A percentile compares a stretch with the other conserved stretches of the same genome.
phyloP scores from a whole-genome alignment of 2,329 filamentous ascomycete species.

The Sclerotinia borealis region DNA sequence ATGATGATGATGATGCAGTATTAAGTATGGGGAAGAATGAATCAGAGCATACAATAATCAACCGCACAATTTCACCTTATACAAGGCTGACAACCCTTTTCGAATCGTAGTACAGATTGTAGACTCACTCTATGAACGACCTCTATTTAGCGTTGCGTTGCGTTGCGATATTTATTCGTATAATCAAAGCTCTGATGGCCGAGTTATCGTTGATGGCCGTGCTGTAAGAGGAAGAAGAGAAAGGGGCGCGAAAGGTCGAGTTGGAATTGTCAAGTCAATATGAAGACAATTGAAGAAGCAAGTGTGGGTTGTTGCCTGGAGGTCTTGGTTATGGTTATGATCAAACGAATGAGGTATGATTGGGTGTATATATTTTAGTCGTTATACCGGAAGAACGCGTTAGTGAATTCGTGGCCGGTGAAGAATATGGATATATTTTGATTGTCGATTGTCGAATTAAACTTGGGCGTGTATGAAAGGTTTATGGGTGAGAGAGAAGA shows the following conservation, averaged over 20 bases:
- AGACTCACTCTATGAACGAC: too few species aligned
- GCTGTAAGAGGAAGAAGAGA: background rate
- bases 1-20: too few species aligned
- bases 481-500: background rate
- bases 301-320: slow-evolving; percentile 5
- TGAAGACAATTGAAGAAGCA: background rate
- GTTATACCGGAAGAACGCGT: too few species aligned
- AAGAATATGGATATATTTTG: background rate
- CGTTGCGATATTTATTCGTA: background rate
- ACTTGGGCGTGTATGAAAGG: background rate
- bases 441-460: background rate
- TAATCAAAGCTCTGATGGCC: background rate
- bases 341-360: background rate
- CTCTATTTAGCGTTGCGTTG: background rate
- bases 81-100: background rate
- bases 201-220: background rate
- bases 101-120: too few species aligned
- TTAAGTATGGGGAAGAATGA: background rate
- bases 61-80: background rate
- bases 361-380: too few species aligned
- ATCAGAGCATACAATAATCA: background rate
- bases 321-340: background rate
- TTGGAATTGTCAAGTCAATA: background rate
- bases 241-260: background rate
- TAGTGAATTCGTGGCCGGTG: background rate